Evolutionary conservation across 192 early-diverging fungal species (phyloP), one percentile per base, ranked within the genome.

Genomic region (Podila epigama): DNA sequence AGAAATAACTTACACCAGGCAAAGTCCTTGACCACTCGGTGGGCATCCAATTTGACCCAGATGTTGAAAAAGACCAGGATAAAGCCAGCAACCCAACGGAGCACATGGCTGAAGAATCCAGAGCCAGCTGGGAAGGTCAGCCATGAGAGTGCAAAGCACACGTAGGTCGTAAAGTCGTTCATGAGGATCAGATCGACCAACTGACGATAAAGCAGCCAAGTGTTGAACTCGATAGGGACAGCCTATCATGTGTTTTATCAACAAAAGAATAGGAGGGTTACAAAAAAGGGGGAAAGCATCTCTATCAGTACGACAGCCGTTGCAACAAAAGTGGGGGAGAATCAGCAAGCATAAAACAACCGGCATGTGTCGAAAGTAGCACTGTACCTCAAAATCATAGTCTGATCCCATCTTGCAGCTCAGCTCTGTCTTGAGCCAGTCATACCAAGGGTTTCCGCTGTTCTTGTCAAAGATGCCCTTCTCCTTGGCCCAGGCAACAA

Each of bases 41-140:
- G 94, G 29, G 95, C 96, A 77, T 99, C 97, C 51, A 93, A 71
- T 78, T 97, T 96, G 66, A 99, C 96, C 93, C 97, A 97, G 60
- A 97, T 88, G 65, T 97, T 97, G 79, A 99, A 96, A 28, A 87
- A 82, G 8, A 97, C 83, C 53, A 99, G 82, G 28, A 94, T 83
- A 2, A 92, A 59, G 12, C 95, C 95, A 31, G 89, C 95, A 25
- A 87, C 66, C 78, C 92, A 91, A 28, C 96, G 87, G 61, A 95
- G 50, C n/a, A 89, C 61, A 51, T 94, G 85, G 63, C 85, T 84
- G 68, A 91, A 79, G 18, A 88, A 68, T 57, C 86, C 86, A 56
- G 82, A 82, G 51, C 83, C 84, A 16, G 89, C 82, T 10, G 94
- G 94, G 35, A 88, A 72, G 37, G 91, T 89, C 81, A 92, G 92